A percentile compares a stretch with the other conserved stretches of the same genome.
These are phyloP conservation scores for Nitzschia putrida DNA, from an alignment of 108 stramenopile genomes.

Conservation along the genomic window DNA sequence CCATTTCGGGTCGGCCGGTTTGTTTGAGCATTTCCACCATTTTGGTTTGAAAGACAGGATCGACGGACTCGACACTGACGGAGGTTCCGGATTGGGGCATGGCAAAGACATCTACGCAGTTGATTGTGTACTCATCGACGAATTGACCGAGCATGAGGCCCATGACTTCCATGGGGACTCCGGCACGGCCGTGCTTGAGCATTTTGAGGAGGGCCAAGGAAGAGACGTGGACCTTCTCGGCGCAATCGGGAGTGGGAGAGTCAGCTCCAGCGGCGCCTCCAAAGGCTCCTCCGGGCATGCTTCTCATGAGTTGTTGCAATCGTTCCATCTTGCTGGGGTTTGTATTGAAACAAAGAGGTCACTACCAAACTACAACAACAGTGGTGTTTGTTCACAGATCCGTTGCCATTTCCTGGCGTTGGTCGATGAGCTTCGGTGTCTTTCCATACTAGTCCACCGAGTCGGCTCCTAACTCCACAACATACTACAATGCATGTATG, in stretches of 20 bases:
- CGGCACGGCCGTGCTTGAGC: slow-evolving; percentile 99
- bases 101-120: slow-evolving; percentile 99
- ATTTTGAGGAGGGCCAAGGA: slow-evolving; percentile 98
- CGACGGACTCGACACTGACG: slow-evolving; percentile 98
- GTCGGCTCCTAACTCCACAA: no score
- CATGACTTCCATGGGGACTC: slow-evolving; percentile 99
- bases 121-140: slow-evolving; percentile 99
- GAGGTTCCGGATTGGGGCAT: slow-evolving; percentile 99
- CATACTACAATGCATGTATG: no score
- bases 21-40: slow-evolving; percentile 99
- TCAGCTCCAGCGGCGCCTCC: slow-evolving; percentile 70
- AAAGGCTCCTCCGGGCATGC: slow-evolving; percentile 80
- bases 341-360: background rate
- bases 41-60: slow-evolving; percentile 97
- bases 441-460: no score
- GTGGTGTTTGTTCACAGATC: no score
- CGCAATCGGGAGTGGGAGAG: slow-evolving; percentile 88
- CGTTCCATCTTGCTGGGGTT: slow-evolving; percentile 65
- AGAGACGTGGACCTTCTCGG: slow-evolving; percentile 98
- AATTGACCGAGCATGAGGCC: slow-evolving; percentile 99
- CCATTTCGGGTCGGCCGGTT: slow-evolving; percentile 96
- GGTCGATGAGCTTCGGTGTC: no score
- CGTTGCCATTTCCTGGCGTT: no score
- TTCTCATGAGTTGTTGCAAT: slow-evolving; percentile 86
- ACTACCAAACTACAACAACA: no score